Percentiles rank a stretch among this genome's conserved stretches.
These are phyloP conservation scores for Xylaria sp. DNA, from an alignment of 495 filamentous ascomycete genomes.

Conservation along the genomic window DNA sequence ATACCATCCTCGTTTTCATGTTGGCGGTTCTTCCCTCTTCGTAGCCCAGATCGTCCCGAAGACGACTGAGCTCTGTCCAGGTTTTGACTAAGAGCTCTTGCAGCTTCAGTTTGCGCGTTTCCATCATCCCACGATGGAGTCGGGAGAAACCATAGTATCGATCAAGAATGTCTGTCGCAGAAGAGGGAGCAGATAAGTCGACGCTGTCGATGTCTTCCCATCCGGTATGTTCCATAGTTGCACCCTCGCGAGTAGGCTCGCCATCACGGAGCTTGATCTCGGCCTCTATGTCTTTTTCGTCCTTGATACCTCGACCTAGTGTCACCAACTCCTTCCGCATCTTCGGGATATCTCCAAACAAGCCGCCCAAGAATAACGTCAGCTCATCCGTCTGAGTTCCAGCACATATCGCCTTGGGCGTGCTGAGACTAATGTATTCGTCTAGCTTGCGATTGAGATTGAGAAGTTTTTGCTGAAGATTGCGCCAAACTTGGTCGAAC, in stretches of 20 bases:
- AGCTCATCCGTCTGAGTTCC: slow-evolving; percentile 2
- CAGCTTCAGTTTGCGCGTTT: slow-evolving; percentile 12
- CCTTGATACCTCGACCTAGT: background rate
- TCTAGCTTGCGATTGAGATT: background rate
- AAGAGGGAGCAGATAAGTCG: background rate
- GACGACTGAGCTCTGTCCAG: slow-evolving; percentile 6
- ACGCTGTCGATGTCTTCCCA: background rate
- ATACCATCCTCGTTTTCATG: slow-evolving; percentile 2
- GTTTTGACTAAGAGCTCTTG: background rate
- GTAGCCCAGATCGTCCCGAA: slow-evolving; percentile 8
- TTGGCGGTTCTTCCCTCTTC: slow-evolving; percentile 9
- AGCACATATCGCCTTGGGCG: background rate
- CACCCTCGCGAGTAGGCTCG: background rate
- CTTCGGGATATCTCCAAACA: background rate
- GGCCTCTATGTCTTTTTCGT: background rate
- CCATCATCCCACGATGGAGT: slow-evolving; percentile 5
- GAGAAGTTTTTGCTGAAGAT: slow-evolving; percentile 1
- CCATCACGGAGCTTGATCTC: background rate
- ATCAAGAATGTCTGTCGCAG: slow-evolving; percentile 5
- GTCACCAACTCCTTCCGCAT: background rate
- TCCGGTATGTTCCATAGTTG: background rate
- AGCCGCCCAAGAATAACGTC: background rate
- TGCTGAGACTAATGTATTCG: background rate
- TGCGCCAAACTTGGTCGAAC: background rate
- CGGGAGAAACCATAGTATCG: slow-evolving; percentile 3